Conservation (phyloP, 2,329 filamentous ascomycete genomes). For the Colletotrichum viniferum region DNA sequence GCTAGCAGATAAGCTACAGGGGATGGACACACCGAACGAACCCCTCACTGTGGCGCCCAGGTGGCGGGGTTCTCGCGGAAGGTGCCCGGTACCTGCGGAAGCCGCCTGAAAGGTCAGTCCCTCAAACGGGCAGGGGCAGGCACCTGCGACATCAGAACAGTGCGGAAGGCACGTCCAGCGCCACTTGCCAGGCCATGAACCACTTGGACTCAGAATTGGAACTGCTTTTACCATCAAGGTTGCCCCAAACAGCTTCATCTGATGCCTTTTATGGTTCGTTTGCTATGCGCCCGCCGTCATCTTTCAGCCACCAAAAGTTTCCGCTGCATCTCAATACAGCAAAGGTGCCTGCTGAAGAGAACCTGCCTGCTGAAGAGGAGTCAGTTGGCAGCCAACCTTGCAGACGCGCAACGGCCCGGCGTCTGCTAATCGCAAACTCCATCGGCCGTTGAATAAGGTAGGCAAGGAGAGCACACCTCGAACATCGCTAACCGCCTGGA, state of each 20-base stretch:
- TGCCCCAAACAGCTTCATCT: neutral
- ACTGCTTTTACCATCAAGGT: neutral
- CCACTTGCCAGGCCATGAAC: conserved; percentile 10
- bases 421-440: neutral
- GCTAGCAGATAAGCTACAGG: neutral
- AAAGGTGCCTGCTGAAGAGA: neutral
- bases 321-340: neutral
- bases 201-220: neutral
- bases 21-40: neutral
- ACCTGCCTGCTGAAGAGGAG: neutral
- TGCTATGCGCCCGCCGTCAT: neutral
- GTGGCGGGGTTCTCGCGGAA: neutral
- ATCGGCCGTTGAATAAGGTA: neutral
- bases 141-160: neutral
- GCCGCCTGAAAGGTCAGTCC: neutral
- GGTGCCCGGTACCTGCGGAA: neutral
- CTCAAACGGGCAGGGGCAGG: neutral
- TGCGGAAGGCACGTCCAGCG: neutral
- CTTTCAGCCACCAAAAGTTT: neutral
- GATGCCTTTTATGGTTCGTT: neutral
- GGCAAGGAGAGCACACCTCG: neutral
- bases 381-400: neutral
- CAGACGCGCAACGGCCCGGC: neutral
- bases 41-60: neutral
- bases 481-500: neutral